Percentiles rank a stretch among this genome's conserved stretches.
Conservation (phyloP, 2,329 filamentous ascomycete genomes). For the Ascochyta rabiei region DNA sequence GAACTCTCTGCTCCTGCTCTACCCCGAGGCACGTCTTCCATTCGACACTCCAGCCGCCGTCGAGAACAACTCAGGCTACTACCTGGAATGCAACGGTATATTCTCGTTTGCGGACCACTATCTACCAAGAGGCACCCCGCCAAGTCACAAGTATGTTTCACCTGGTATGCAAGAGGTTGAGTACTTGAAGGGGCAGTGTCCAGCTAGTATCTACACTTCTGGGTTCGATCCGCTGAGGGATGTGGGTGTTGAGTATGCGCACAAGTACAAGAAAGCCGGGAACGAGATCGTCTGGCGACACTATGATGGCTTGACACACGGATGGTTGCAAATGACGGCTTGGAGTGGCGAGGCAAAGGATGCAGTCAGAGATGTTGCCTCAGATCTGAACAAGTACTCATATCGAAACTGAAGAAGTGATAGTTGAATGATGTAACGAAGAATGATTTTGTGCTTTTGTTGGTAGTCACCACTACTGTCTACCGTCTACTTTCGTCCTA, state of each 20-base stretch:
- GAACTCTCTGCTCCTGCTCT: constrained; percentile 42
- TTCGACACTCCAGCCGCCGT: constrained; percentile 9
- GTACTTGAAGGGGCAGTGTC: neutral
- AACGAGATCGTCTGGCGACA: constrained; percentile 9
- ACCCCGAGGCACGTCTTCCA: constrained; percentile 39
- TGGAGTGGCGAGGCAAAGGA: constrained; percentile 8
- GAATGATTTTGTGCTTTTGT: constrained; percentile 19
- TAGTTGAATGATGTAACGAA: neutral
- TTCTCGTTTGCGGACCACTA: constrained; percentile 2
- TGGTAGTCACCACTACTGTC: neutral
- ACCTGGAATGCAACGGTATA: neutral
- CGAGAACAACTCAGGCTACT: neutral
- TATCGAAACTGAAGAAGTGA: neutral
- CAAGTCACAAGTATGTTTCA: neutral
- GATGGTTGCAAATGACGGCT: constrained; percentile 10
- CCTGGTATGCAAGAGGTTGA: constrained; percentile 2
- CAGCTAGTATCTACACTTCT: constrained; percentile 1
- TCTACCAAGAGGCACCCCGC: neutral
- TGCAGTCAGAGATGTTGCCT: constrained; percentile 4
- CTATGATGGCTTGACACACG: constrained; percentile 7
- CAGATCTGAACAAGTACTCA: neutral
- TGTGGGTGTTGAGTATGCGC: constrained; percentile 2
- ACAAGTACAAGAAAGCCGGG: neutral
- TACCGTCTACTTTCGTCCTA: neutral
- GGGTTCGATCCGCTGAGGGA: constrained; percentile 3